A percentile compares a stretch with the other conserved stretches of the same genome.
Conservation (phyloP, 371 early-diverging fungal genomes). For the Mortierella polycephala region DNA sequence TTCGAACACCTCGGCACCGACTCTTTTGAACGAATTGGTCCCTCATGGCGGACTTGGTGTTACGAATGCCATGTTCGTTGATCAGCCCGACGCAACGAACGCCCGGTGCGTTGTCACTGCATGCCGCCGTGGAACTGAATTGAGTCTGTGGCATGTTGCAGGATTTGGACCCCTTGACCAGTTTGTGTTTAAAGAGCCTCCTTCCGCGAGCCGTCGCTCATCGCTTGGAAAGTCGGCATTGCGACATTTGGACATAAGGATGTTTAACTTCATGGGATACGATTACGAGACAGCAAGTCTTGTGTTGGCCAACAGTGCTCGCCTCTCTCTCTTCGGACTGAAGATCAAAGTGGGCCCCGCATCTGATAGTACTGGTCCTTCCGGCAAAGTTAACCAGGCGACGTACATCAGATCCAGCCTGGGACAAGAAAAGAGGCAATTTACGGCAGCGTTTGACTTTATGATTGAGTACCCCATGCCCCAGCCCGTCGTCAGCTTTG, state of each 20-base stretch:
- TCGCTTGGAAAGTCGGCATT: slow-evolving; percentile 43
- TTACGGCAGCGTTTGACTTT: slow-evolving; percentile 52
- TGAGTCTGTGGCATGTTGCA: slow-evolving; percentile 35
- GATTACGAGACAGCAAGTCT: slow-evolving; percentile 49
- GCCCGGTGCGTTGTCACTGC: slow-evolving; percentile 45
- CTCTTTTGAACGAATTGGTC: slow-evolving; percentile 39
- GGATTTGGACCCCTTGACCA: slow-evolving; percentile 36
- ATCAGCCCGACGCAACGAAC: slow-evolving; percentile 25
- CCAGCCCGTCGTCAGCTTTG: slow-evolving; percentile 56
- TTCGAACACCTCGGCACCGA: slow-evolving; percentile 4
- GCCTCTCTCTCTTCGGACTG: slow-evolving; percentile 51
- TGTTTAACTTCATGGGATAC: slow-evolving; percentile 55
- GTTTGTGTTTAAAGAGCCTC: slow-evolving; percentile 47
- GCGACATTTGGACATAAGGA: slow-evolving; percentile 44
- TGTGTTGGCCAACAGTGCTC: slow-evolving; percentile 54
- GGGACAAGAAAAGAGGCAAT: slow-evolving; percentile 8
- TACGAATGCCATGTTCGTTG: slow-evolving; percentile 54
- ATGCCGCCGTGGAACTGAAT: slow-evolving; percentile 51
- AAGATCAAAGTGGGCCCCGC: slow-evolving; percentile 38
- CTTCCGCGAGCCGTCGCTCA: slow-evolving; percentile 31
- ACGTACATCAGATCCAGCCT: slow-evolving; percentile 27
- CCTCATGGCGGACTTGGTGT: slow-evolving; percentile 54
- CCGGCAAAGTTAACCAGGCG: slow-evolving; percentile 18
- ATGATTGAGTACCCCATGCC: slow-evolving; percentile 58
- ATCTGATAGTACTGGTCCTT: neutral